Evolutionary conservation across 805 yeast genomes (phyloP), one percentile per base, ranked within the genome.

Genomic region (Nakazawaea ernobii): DNA sequence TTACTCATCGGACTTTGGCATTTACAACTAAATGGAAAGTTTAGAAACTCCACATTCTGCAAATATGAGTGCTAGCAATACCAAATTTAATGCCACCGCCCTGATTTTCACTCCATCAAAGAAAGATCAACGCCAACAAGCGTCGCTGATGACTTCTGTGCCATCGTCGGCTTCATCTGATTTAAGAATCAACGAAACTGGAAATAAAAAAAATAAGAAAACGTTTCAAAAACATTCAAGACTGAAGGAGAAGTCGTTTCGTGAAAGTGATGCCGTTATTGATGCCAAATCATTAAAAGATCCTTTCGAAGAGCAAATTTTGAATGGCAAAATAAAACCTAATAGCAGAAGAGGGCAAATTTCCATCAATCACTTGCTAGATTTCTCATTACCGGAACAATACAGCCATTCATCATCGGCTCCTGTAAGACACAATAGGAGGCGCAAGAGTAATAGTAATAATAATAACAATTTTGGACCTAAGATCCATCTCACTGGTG

Each of bases 301-400:
- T 30, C 37, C 32, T 6, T 42, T 39, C 11, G 47, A 39, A 29
- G 44, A 42, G n/a, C 44, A 42, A 32, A 27, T 48, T 4, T 33
- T 43, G 20, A 32, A 30, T 2, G 49, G 49, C 14, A 41, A 27
- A 10, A 14, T 37, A 6, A 48, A 37, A 39, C 44, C 43, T 3
- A 48, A 33, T 14, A 43, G 47, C 20, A 27, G 42, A 10, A 32
- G 43, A 20, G 50, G 50, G 6, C 50, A 48, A 32, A 48, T 48
- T 7, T 48, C 50, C 8, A 79, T 85, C 46, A 81, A 83, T 54
- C 91, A 86, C 63, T 66, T 86, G 47, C 60, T 86, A 40, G 84
- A 82, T 40, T 83, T 80, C 55, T 69, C 71, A 36, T 58, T 74
- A 14, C 76, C 79, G 66, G 66, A 35, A 53, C 53, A 39, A 48